Percentiles rank a stretch among this genome's conserved stretches.
These are phyloP conservation scores for Nicotiana benthamiana DNA, from an alignment of 257 asterid species.

Conservation along the genomic window DNA sequence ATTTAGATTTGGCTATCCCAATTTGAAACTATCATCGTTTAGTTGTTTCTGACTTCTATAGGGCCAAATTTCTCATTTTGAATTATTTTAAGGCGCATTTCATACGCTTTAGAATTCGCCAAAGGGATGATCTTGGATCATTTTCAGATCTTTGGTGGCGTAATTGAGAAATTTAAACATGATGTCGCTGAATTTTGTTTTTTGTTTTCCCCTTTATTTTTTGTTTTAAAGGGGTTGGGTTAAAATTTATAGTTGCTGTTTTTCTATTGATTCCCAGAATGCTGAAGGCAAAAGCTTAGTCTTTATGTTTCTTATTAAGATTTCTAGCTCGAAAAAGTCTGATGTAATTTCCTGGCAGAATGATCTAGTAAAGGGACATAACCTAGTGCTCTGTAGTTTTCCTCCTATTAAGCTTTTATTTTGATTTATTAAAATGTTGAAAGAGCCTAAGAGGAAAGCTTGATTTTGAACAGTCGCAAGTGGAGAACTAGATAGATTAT, in stretches of 20 bases:
- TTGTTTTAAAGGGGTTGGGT: neutral
- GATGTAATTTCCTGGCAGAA: neutral
- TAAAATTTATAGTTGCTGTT: neutral
- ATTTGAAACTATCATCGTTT: neutral
- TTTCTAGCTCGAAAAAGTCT: neutral
- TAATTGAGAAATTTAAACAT: neutral
- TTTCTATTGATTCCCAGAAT: neutral
- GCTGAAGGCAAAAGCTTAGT: neutral
- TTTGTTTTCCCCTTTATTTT: neutral
- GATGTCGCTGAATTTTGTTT: neutral
- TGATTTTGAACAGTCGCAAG: neutral
- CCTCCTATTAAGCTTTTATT: neutral
- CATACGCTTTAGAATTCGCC: neutral
- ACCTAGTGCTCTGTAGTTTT: neutral
- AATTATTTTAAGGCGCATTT: neutral
- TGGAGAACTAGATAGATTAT: neutral
- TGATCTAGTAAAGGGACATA: neutral
- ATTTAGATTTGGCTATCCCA: slow-evolving; percentile 6
- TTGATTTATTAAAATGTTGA: neutral
- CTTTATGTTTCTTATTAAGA: neutral
- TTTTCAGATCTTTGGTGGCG: neutral
- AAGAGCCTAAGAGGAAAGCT: neutral
- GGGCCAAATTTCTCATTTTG: neutral
- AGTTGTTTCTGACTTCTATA: neutral
- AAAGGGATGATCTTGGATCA: neutral